These are phyloP conservation scores for Geosiphon pyriformis DNA, from an alignment of 192 early-diverging fungal genomes.

Conservation along the genomic window DNA sequence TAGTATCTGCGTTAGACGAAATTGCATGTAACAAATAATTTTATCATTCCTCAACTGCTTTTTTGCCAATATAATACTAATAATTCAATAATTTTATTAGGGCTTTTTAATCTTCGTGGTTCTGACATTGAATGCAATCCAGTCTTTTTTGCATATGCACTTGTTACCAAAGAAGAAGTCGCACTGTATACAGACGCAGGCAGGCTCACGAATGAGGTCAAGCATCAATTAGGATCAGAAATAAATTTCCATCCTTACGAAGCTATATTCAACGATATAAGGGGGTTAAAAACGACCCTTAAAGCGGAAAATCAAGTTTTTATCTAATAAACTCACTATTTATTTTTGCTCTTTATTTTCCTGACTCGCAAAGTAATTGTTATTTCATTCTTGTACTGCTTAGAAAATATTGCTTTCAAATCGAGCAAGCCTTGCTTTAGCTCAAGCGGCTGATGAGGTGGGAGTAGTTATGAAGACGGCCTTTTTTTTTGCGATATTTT, in stretches of 20 bases:
- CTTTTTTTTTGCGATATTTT: neutral
- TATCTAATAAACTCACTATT: conserved; percentile 23
- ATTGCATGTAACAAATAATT: conserved; percentile 61
- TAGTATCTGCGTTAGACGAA: conserved; percentile 90
- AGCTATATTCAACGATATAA: conserved; percentile 71
- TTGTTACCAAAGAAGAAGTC: conserved; percentile 65
- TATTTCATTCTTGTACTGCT: no score
- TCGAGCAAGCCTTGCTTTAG: conserved; percentile 69
- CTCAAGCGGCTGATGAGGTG: conserved; percentile 64
- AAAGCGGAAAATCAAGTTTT: conserved; percentile 36
- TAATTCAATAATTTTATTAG: neutral
- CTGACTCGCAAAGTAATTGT: no score
- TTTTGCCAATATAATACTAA: neutral
- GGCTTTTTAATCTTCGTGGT: conserved; percentile 95
- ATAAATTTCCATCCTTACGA: conserved; percentile 70
- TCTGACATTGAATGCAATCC: conserved; percentile 94
- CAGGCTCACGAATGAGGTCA: conserved; percentile 61
- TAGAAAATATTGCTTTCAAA: conserved; percentile 59
- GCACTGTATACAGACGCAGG: conserved; percentile 72
- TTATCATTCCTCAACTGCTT: neutral
- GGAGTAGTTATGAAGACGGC: neutral
- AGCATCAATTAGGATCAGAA: conserved; percentile 51
- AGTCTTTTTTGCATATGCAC: conserved; percentile 89
- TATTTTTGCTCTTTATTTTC: no score
- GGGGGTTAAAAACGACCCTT: conserved; percentile 29